phyloP scores from a whole-genome alignment of 1,139 yeast genomes.

The Kurtzmaniella quercitrusa region DNA sequence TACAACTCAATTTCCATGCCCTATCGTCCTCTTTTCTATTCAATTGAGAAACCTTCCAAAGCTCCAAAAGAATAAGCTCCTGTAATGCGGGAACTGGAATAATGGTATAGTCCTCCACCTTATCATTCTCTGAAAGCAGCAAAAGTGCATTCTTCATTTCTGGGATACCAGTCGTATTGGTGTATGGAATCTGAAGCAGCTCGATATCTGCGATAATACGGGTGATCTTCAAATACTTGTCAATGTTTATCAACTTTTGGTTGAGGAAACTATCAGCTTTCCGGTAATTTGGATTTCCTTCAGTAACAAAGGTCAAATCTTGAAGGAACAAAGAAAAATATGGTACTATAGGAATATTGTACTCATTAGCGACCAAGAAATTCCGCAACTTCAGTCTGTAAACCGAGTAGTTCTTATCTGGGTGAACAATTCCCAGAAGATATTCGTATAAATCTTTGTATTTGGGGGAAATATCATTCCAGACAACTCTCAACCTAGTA shows the following conservation, averaged over 20 bases:
- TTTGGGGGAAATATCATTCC: slow-evolving; percentile 65
- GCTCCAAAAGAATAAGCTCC: slow-evolving; percentile 61
- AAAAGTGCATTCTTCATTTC: slow-evolving; percentile 19
- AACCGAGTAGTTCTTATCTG: slow-evolving; percentile 75
- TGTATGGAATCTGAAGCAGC: slow-evolving; percentile 65
- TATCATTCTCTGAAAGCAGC: slow-evolving; percentile 11
- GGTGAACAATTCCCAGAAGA: slow-evolving; percentile 69
- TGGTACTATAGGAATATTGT: slow-evolving; percentile 73
- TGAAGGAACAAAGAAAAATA: slow-evolving; percentile 80
- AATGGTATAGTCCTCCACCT: slow-evolving; percentile 29
- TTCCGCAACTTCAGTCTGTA: slow-evolving; percentile 68
- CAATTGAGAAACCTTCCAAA: slow-evolving; percentile 65
- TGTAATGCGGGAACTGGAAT: slow-evolving; percentile 48
- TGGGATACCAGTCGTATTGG: slow-evolving; percentile 8
- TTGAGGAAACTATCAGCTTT: slow-evolving; percentile 55
- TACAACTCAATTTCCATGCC: slow-evolving; percentile 67
- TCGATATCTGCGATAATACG: slow-evolving; percentile 75
- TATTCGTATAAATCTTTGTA: slow-evolving; percentile 63
- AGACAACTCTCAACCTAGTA: slow-evolving; percentile 60
- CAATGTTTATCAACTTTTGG: slow-evolving; percentile 70
- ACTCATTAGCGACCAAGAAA: slow-evolving; percentile 48
- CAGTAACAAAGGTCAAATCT: slow-evolving; percentile 83
- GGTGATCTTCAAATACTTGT: slow-evolving; percentile 73
- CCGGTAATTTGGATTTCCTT: slow-evolving; percentile 75
- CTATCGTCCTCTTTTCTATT: slow-evolving; percentile 61